Conservation (phyloP, 371 early-diverging fungal species). For the Zancudomyces culisetae region DNA sequence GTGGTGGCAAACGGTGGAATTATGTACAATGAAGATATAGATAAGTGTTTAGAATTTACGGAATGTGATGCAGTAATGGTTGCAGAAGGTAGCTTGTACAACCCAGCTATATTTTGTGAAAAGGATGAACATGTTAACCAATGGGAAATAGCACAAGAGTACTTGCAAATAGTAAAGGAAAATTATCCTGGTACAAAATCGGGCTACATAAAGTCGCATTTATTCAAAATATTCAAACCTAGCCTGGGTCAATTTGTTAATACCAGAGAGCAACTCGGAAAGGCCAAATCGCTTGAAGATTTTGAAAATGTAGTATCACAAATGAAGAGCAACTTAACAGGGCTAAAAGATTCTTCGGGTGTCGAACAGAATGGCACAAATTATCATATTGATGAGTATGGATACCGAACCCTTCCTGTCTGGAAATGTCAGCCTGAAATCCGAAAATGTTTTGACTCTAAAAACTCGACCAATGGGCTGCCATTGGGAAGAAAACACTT, state of each 20-base stretch:
- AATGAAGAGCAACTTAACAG: too few relatives aligned
- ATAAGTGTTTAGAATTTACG: constrained; percentile 73
- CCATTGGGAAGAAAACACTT: constrained; percentile 1
- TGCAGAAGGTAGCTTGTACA: constrained; percentile 79
- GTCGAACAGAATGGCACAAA: too few relatives aligned
- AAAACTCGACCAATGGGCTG: constrained; percentile 5
- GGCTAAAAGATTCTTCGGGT: too few relatives aligned
- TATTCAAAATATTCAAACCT: constrained; percentile 87
- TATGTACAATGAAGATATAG: constrained; percentile 71
- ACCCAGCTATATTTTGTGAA: constrained; percentile 82
- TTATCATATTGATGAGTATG: constrained; percentile 17
- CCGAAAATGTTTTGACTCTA: constrained; percentile 21
- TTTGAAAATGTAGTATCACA: too few relatives aligned
- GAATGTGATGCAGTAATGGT: constrained; percentile 94
- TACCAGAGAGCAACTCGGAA: constrained; percentile 46
- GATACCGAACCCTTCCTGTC: constrained; percentile 18
- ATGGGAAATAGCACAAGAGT: constrained; percentile 71
- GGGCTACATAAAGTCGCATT: constrained; percentile 56
- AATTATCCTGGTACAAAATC: constrained; percentile 31
- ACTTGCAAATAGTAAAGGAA: constrained; percentile 52
- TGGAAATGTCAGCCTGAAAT: constrained; percentile 27
- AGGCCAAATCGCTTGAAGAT: constrained; percentile 37
- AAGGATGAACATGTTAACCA: constrained; percentile 32
- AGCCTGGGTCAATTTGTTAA: constrained; percentile 60
- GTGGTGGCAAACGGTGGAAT: constrained; percentile 98